phyloP scores from a whole-genome alignment of 345 rosid genomes.

The Chamaenerion angustifolium region DNA sequence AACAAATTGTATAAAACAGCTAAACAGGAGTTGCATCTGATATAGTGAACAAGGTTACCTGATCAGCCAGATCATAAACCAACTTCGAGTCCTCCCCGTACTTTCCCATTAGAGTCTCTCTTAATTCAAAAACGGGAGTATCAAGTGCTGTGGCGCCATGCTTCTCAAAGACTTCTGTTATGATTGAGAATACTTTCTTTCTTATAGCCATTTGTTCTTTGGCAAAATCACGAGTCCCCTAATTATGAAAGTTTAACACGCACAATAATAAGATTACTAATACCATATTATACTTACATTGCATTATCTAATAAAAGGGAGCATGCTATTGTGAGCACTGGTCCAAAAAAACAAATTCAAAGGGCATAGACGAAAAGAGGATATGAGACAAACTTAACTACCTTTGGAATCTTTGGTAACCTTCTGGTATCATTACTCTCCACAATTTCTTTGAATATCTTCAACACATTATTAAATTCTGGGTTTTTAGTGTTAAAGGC shows the following conservation, averaged over 20 bases:
- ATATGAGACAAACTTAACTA: slow-evolving; percentile 8
- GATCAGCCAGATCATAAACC: slow-evolving; percentile 89
- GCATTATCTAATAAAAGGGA: too few relatives aligned
- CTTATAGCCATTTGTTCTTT: slow-evolving; percentile 76
- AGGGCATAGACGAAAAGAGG: background rate
- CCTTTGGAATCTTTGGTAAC: slow-evolving; percentile 92
- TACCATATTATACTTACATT: too few relatives aligned
- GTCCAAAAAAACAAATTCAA: too few relatives aligned
- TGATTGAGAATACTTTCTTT: slow-evolving; percentile 67
- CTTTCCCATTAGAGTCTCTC: slow-evolving; percentile 88
- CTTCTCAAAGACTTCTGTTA: slow-evolving; percentile 66
- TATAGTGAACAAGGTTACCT: slow-evolving; percentile 28
- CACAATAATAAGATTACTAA: too few relatives aligned
- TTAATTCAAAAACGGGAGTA: slow-evolving; percentile 90
- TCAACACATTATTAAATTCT: slow-evolving; percentile 35
- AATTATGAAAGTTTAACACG: background rate
- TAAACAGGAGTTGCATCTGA: background rate
- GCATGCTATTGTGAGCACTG: too few relatives aligned
- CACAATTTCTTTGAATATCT: slow-evolving; percentile 52
- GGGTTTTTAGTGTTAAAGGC: slow-evolving; percentile 35
- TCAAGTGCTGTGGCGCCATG: slow-evolving; percentile 89
- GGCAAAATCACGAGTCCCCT: slow-evolving; percentile 92
- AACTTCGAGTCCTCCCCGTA: slow-evolving; percentile 93
- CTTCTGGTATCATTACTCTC: slow-evolving; percentile 88
- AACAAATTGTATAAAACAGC: too few relatives aligned